Percentiles rank a stretch among this genome's conserved stretches.
Conservation (phyloP, 495 filamentous ascomycete genomes). For the Aspergillus diversus region DNA sequence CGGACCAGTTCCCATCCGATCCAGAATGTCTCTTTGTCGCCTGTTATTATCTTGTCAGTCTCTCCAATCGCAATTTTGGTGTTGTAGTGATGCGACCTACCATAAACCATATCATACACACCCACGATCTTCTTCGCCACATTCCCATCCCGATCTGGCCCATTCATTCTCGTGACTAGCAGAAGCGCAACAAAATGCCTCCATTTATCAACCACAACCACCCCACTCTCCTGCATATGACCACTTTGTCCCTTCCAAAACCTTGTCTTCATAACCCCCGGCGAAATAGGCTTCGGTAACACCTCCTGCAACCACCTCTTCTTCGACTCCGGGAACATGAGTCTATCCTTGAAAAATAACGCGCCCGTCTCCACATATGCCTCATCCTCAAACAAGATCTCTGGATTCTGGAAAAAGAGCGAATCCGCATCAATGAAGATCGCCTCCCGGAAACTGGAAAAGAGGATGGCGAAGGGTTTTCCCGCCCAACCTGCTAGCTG, state of each 20-base stretch:
- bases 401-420: conserved; percentile 47
- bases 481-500: conserved; percentile 29
- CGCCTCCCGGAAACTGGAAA: conserved; percentile 50
- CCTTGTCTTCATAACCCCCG: conserved; percentile 20
- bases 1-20: conserved; percentile 32
- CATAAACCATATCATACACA: conserved; percentile 36
- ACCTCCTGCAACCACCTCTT: conserved; percentile 26
- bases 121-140: conserved; percentile 15
- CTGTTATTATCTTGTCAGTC: conserved; percentile 7
- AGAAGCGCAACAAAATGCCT: conserved; percentile 32
- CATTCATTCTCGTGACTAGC: conserved; percentile 34
- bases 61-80: background rate
- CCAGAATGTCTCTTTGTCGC: conserved; percentile 38
- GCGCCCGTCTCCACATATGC: conserved; percentile 37
- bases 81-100: conserved; percentile 14
- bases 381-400: conserved; percentile 37
- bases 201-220: conserved; percentile 34
- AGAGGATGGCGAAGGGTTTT: conserved; percentile 53
- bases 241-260: conserved; percentile 31
- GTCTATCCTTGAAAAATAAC: conserved; percentile 46
- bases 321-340: conserved; percentile 29
- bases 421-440: conserved; percentile 57
- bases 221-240: conserved; percentile 38
- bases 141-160: conserved; percentile 32
- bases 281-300: conserved; percentile 25